phyloP scores from a whole-genome alignment of 225 moss, liverwort and hornwort species.

The Physcomitrium patens region DNA sequence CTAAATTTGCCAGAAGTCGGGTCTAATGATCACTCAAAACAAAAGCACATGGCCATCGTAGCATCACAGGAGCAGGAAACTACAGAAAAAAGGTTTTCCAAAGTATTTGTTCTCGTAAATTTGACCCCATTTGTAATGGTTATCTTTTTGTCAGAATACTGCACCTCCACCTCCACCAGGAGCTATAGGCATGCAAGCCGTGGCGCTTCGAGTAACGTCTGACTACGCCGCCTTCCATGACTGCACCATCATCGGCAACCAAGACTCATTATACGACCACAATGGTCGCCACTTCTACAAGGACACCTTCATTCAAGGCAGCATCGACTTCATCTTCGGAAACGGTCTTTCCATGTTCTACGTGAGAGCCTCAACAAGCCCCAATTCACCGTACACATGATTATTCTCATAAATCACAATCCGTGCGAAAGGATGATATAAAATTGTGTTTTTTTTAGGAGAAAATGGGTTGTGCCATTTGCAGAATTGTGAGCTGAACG shows the following conservation, averaged over 20 bases:
- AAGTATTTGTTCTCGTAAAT: not conserved
- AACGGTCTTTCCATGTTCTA: conserved; percentile 52
- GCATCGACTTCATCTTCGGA: conserved; percentile 65
- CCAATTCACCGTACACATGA: no score
- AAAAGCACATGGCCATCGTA: no score
- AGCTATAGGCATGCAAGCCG: conserved; percentile 61
- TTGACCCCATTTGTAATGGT: not conserved
- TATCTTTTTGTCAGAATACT: conserved; percentile 38
- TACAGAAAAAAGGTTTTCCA: no score
- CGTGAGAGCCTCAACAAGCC: conserved; percentile 27
- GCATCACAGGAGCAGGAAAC: no score
- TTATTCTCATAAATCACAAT: not conserved
- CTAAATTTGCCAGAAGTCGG: not conserved
- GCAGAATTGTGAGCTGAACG: conserved; percentile 62
- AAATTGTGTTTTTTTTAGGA: no score
- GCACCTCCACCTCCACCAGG: conserved; percentile 52
- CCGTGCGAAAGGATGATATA: not conserved
- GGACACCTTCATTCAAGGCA: conserved; percentile 58
- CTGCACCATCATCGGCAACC: conserved; percentile 56
- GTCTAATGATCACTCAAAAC: no score
- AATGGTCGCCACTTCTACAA: conserved; percentile 61
- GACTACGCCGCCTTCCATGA: conserved; percentile 55
- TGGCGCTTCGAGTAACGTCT: conserved; percentile 52
- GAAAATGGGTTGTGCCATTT: not conserved
- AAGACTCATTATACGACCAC: conserved; percentile 58